Evolutionary conservation across 306 rosid species (phyloP), one percentile per base, ranked within the genome.

Genomic region (Pyrus communis): DNA sequence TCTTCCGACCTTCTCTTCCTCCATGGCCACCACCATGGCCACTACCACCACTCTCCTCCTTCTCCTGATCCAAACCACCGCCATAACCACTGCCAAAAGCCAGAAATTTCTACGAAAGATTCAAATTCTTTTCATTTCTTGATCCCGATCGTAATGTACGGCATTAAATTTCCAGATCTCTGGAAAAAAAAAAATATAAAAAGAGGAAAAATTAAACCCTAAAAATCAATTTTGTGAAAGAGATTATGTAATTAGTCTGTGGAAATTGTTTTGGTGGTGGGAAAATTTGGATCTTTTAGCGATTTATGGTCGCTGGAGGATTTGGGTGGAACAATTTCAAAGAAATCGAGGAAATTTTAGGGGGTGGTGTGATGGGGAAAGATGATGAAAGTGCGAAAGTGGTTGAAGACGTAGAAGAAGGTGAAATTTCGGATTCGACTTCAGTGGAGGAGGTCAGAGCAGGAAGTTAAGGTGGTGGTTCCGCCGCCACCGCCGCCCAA

Each of bases 401-500:
- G 33, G 88, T 79, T n/a, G 87, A 77, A 75, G 99, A 86, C 79
- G 99, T 89, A 5, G 99, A 95, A 79, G 98, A 92, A 77, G 99
- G 99, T 63, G 99, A 96, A 78, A 91, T 96, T 85, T 91, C 96
- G 6, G 96, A 92, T 78, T 70, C 97, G 59, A 93, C 89, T 76
- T 96, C 99, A 10, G 88, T 95, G 67, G 97, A 89, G 76, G 99
- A 96, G 96, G 89, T 96, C 82, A 87, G 71, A 83, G 38, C 91
- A 83, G 38, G 96, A 91, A 60, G 65, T 78, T 19, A 58, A 68
- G 77, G 54, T 35, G 19, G 19, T 46, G 54, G 54, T 46, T 46
- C 7, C 54, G 7, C 18, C 2, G 18, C 52, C 15, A 9, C 49
- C 14, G 52, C 14, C 74, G 8, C 8, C 38, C 8, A 84, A 72